Evolutionary conservation across 805 yeast genomes (phyloP).

Genomic region (Torulaspora microellipsoides): DNA sequence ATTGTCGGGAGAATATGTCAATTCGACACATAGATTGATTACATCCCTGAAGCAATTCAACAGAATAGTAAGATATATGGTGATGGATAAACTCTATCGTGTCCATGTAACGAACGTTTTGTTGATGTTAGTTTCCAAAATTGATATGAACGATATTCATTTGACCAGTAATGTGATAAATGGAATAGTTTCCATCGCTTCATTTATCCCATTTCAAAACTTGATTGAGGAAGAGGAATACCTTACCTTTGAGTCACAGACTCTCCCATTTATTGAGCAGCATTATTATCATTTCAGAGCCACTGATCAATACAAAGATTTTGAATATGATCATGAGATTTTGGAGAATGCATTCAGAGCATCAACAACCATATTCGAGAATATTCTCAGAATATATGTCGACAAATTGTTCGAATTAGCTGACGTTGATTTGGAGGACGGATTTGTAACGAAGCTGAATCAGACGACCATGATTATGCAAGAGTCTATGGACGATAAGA

Average conservation of each 20-base stretch:
- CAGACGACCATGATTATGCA: constrained; percentile 45
- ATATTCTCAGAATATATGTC: constrained; percentile 51
- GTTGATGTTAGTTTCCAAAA: constrained; percentile 67
- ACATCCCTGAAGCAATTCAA: constrained; percentile 67
- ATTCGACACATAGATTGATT: constrained; percentile 73
- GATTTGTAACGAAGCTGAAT: constrained; percentile 37
- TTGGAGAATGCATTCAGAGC: constrained; percentile 61
- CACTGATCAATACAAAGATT: constrained; percentile 27
- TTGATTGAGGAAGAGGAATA: constrained; percentile 40
- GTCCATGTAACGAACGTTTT: constrained; percentile 76
- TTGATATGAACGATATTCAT: constrained; percentile 81
- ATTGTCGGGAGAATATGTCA: constrained; percentile 54
- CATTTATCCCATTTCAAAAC: constrained; percentile 68
- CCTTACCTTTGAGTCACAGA: constrained; percentile 38
- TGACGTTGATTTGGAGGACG: constrained; percentile 45
- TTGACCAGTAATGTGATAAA: constrained; percentile 67
- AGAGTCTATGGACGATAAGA: constrained; percentile 57
- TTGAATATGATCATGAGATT: constrained; percentile 40
- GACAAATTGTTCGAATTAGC: constrained; percentile 58
- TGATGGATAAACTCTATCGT: constrained; percentile 56
- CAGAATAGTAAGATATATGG: constrained; percentile 62
- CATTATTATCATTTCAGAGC: constrained; percentile 52
- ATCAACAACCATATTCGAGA: constrained; percentile 66
- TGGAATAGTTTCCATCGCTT: constrained; percentile 63
- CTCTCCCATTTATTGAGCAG: constrained; percentile 55